phyloP scores from a whole-genome alignment of 306 rosid genomes.

The Canavalia ensiformis region DNA sequence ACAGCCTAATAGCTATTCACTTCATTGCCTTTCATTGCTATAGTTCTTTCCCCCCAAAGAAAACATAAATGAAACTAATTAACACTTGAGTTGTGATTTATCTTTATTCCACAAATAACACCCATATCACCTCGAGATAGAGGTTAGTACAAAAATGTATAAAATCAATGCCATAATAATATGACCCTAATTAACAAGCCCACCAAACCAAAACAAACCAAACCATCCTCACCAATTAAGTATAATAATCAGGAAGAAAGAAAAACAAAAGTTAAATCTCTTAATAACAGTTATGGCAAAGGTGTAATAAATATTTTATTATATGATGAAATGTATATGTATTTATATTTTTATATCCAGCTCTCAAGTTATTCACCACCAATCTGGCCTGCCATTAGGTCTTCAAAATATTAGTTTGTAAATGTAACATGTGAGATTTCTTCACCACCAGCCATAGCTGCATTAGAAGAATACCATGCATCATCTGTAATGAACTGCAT shows the following conservation, averaged over 20 bases:
- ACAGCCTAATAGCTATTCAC: not conserved
- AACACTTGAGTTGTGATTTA: slow-evolving; percentile 42
- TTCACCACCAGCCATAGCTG: slow-evolving; percentile 56
- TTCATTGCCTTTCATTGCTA: slow-evolving; percentile 8
- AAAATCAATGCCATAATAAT: slow-evolving; percentile 55
- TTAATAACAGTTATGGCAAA: slow-evolving; percentile 51
- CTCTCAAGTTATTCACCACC: slow-evolving; percentile 70
- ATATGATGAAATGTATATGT: slow-evolving; percentile 37
- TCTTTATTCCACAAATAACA: slow-evolving; percentile 61
- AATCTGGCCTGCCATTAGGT: slow-evolving; percentile 51
- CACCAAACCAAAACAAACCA: slow-evolving; percentile 64
- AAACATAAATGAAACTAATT: slow-evolving; percentile 38
- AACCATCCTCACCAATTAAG: slow-evolving; percentile 57
- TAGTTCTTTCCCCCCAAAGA: slow-evolving; percentile 21
- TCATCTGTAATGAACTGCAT: slow-evolving; percentile 96
- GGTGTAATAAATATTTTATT: slow-evolving; percentile 41
- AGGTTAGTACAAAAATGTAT: slow-evolving; percentile 62
- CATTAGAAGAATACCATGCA: slow-evolving; percentile 85
- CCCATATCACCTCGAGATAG: slow-evolving; percentile 58
- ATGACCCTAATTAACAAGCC: slow-evolving; percentile 58
- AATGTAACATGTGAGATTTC: slow-evolving; percentile 75
- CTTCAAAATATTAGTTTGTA: slow-evolving; percentile 64
- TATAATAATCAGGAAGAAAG: slow-evolving; percentile 44
- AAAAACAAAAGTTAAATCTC: slow-evolving; percentile 47
- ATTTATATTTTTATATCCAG: slow-evolving; percentile 38